These are phyloP conservation scores for Dioscorea alata DNA, from an alignment of 106 monocot species.

Conservation along the genomic window DNA sequence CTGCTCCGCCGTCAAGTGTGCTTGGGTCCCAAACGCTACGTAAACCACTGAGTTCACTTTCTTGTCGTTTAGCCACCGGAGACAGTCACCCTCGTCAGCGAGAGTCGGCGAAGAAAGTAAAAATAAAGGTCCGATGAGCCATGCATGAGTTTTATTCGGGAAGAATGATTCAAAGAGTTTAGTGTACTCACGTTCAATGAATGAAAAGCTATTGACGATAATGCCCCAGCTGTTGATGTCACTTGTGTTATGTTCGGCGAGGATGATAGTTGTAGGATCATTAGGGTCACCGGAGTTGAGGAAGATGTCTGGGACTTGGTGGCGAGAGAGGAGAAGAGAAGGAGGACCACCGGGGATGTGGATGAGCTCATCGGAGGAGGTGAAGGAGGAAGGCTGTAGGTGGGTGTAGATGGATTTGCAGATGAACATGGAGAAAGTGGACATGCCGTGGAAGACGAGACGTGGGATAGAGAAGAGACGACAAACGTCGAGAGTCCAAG, in stretches of 20 bases:
- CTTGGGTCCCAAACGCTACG: constrained; percentile 45
- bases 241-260: constrained; percentile 2
- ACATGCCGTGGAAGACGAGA: constrained; percentile 46
- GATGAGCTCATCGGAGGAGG: constrained; percentile 8
- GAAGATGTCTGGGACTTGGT: constrained; percentile 17
- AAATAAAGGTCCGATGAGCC: constrained; percentile 48
- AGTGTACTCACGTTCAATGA: constrained; percentile 37
- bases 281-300: background rate
- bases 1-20: constrained; percentile 17
- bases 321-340: constrained; percentile 3
- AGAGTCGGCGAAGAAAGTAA: background rate
- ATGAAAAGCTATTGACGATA: constrained; percentile 50
- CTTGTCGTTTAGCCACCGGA: constrained; percentile 28
- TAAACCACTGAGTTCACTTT: constrained; percentile 21
- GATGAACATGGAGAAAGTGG: constrained; percentile 27
- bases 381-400: background rate
- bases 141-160: constrained; percentile 11
- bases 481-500: constrained; percentile 17
- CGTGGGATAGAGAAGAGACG: constrained; percentile 26
- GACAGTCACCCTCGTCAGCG: constrained; percentile 2
- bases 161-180: constrained; percentile 29
- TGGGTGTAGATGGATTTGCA: constrained; percentile 8
- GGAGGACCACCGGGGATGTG: constrained; percentile 22
- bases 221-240: constrained; percentile 38
- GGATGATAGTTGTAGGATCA: constrained; percentile 7